Base-by-base conservation (phyloP, 352 stramenopile species). In the Pilasporangium apinafurcum region DNA sequence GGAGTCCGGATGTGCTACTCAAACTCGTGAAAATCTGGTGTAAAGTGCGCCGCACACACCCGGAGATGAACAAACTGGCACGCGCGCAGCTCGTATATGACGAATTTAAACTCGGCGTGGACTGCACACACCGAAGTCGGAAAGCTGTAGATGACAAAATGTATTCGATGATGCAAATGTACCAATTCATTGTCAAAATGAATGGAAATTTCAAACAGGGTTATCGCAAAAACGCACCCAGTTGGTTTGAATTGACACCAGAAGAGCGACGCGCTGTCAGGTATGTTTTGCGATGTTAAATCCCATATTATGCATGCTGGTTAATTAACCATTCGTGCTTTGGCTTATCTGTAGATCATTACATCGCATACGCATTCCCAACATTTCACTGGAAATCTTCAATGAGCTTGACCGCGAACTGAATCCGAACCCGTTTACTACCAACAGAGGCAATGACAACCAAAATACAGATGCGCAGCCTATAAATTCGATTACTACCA, bases 121-220 rank as follows among this genome's bases (percentile, higher is more conserved):
- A 78, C 44, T 68, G 55, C 41, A 62, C 59, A 8, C 57, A 62
- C 36, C 69, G 69, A 7, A 76, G 64, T 22, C 65, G 58, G 33
- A 83, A 83, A 42, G 69, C 73, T 8, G 65, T 86, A 22, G 73
- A 86, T 31, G 67, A 82, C 58, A 83, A 83, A 39, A 49, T 86
- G 10, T 83, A 82, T 54, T 62, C 65, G 14, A 65, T 77, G 59
- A 83, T 80, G 53, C 73, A 82, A 31, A 83, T 86, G 73, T 80
- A 86, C 49, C 67, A 78, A 24, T 86, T 86, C 46, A 80, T 86
- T 35, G 29, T 72, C 14, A 65, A 78, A 44, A 65, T 79, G 37
- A 83, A 77, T 40, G 52, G 62, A 37, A 67, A 64, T 30, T 64
- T 81, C 36, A 54, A 59, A 43, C 59, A 67, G 22, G 45, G 48